Evolutionary conservation across 169 alveolate species (phyloP).

Genomic region (Plasmodium berghei): DNA sequence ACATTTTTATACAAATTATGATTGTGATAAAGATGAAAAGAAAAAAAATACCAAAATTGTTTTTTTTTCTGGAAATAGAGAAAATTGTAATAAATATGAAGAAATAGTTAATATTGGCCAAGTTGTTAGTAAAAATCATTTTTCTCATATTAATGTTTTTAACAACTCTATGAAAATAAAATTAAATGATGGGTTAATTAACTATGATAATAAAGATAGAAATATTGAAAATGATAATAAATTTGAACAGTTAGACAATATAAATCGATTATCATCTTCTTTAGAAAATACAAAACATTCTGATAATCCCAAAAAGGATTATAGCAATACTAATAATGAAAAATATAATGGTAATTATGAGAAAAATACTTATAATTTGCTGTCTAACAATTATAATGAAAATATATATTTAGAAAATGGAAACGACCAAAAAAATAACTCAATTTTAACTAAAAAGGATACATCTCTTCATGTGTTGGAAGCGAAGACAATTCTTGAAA

Average conservation of each 20-base stretch:
- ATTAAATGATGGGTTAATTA: not conserved
- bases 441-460: not conserved
- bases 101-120: slow-evolving; percentile 48
- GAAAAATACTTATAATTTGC: no score
- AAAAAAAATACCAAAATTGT: not conserved
- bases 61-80: not conserved
- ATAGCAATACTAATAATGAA: no score
- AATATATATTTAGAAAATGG: no score
- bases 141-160: slow-evolving; percentile 14
- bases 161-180: not conserved
- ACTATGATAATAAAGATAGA: not conserved
- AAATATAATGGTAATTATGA: no score
- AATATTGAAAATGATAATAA: not conserved
- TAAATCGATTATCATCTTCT: no score
- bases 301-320: no score
- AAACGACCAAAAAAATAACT: no score
- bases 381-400: no score
- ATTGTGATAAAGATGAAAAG: not conserved
- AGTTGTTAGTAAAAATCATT: slow-evolving; percentile 26
- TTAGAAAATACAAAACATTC: no score
- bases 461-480: not conserved
- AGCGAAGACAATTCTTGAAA: not conserved
- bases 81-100: slow-evolving; percentile 8
- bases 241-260: not conserved
- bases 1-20: not conserved